These are phyloP conservation scores for Fusarium brevicatenulatum DNA, from an alignment of 2,329 filamentous ascomycete genomes.

Conservation along the genomic window DNA sequence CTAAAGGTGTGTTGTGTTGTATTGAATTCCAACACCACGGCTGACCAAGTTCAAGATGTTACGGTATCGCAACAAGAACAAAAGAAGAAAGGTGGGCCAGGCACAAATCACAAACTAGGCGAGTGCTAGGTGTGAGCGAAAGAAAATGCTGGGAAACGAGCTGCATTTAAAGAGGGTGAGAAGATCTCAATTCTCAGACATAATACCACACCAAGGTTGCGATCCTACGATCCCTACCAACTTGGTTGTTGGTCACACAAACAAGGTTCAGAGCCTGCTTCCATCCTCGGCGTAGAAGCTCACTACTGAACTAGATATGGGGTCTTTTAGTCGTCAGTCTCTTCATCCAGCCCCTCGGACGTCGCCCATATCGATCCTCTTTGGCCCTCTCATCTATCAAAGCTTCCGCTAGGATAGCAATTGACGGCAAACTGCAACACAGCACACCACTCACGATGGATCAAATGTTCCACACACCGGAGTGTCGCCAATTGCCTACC, in stretches of 20 bases:
- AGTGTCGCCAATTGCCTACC: conserved; percentile 13
- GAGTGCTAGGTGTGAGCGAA: conserved; percentile 6
- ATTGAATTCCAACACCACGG: not conserved
- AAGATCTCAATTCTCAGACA: conserved; percentile 16
- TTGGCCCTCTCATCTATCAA: conserved; percentile 22
- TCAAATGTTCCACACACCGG: conserved; percentile 19
- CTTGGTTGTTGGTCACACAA: conserved; percentile 16
- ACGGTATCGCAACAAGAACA: not conserved
- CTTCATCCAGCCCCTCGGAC: conserved; percentile 17
- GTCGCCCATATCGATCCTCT: conserved; percentile 26
- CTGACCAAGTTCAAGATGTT: not conserved
- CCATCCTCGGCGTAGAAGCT: conserved; percentile 1
- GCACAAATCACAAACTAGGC: conserved; percentile 9
- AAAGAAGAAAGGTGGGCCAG: conserved; percentile 9
- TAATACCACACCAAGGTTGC: conserved; percentile 9
- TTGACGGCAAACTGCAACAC: conserved; percentile 18
- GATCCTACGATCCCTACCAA: conserved; percentile 22
- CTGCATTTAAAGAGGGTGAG: conserved; percentile 29
- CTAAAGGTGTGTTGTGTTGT: not conserved
- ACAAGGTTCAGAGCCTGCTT: conserved; percentile 21
- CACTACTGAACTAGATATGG: conserved; percentile 13
- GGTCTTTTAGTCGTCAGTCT: conserved; percentile 8
- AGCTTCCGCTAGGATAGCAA: conserved; percentile 16
- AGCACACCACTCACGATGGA: conserved; percentile 12
- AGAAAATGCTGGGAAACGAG: conserved; percentile 5